Evolutionary conservation across 441 rosid genomes (phyloP).

Genomic region (Aleurites moluccanus): DNA sequence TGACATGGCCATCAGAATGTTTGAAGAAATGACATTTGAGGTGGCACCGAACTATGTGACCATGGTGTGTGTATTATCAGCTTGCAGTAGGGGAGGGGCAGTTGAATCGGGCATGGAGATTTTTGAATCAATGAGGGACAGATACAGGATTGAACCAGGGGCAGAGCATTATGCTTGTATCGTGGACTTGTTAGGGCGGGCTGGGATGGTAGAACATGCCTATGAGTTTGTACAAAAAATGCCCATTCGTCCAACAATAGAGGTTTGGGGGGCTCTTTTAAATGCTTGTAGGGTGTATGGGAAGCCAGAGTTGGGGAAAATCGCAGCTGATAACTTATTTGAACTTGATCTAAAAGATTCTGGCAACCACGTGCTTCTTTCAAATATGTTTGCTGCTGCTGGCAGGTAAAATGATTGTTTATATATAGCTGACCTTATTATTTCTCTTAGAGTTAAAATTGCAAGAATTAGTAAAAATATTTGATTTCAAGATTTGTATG

Average conservation of each 20-base stretch:
- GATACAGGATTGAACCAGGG: conserved; percentile 61
- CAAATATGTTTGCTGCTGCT: conserved; percentile 76
- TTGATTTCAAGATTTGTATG: not conserved
- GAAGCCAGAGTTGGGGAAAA: conserved; percentile 59
- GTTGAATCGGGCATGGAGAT: conserved; percentile 62
- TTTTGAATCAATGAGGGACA: conserved; percentile 62
- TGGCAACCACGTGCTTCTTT: conserved; percentile 83
- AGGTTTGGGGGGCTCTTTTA: conserved; percentile 93
- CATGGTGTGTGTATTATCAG: conserved; percentile 70
- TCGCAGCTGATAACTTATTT: conserved; percentile 70
- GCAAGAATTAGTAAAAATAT: no score
- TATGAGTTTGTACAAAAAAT: conserved; percentile 55
- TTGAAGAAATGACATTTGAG: conserved; percentile 54
- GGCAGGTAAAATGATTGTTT: conserved; percentile 51
- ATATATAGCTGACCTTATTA: not conserved
- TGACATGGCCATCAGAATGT: conserved; percentile 52
- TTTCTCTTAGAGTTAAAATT: not conserved
- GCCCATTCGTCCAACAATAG: conserved; percentile 62
- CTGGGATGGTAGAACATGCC: conserved; percentile 78
- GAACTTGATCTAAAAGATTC: conserved; percentile 80
- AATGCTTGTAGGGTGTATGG: conserved; percentile 76
- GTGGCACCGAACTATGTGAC: conserved; percentile 60
- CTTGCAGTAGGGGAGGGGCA: conserved; percentile 79
- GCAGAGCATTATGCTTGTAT: conserved; percentile 83
- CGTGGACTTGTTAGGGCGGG: conserved; percentile 82